phyloP scores from a whole-genome alignment of 305 asterid species.

The Solanum aculeatissimum region DNA sequence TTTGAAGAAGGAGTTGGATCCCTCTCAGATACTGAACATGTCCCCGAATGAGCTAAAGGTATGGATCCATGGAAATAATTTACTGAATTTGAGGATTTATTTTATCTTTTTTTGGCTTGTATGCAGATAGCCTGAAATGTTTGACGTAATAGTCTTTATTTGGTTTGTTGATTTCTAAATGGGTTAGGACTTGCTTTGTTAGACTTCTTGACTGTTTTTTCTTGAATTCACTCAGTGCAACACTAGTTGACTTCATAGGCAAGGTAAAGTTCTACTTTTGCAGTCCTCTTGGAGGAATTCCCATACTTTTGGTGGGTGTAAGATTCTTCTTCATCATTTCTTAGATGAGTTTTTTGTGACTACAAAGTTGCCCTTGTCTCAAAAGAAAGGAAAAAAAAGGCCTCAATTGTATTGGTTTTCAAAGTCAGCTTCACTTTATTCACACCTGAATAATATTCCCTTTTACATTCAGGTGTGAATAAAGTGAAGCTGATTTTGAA shows the following conservation, averaged over 20 bases:
- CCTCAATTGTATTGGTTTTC: background rate
- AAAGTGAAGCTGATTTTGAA: background rate
- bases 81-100: background rate
- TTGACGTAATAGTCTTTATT: background rate
- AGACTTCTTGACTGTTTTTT: background rate
- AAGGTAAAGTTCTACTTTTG: too few species aligned
- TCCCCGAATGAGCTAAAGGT: slow-evolving; percentile 78
- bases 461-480: background rate
- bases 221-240: background rate
- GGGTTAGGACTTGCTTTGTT: background rate
- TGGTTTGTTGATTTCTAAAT: background rate
- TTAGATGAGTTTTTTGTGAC: too few species aligned
- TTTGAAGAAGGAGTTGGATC: slow-evolving; percentile 70
- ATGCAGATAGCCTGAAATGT: background rate
- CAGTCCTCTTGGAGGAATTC: too few species aligned
- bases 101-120: background rate
- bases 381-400: too few species aligned
- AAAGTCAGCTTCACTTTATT: background rate
- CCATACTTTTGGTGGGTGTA: too few species aligned
- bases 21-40: slow-evolving; percentile 63
- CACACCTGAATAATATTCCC: too few species aligned
- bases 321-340: too few species aligned
- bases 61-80: background rate
- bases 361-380: too few species aligned
- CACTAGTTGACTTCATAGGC: too few species aligned